Base-by-base conservation (phyloP, 257 asterid species). In the Solanum sitiens region DNA sequence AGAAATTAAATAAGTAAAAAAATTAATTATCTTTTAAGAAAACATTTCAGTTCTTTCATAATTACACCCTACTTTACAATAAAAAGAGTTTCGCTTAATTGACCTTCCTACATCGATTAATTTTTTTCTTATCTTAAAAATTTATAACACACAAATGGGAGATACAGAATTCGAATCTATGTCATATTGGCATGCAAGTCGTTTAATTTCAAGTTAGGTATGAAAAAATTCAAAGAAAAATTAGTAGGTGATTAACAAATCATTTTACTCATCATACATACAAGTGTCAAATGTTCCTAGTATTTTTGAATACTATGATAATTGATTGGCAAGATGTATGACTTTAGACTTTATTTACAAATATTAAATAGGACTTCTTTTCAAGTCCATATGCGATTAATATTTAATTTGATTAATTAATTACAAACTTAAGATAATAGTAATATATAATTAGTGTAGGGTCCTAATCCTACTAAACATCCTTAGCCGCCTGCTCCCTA, bases 21-120 rank as follows among this genome's bases (percentile, higher is more conserved):
- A 2, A 27, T 27, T 4, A 68, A 14, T 68, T 30, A 30, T 68
- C 1, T 12, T 68, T 68, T 6, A 13, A 68, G 18, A 14, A 30
- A 30, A 6, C 9, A 27, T 68, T 68, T 68, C 68, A 59, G 21
- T 59, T 21, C 27, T 8, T 68, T 16, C 9, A 13, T 20, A 27
- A 13, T 15, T 6, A 7, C 75, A 30, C 39, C 18, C 3, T 68
- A 30, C 23, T 1, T 70, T 3, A 1, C 23, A 30, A 3, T 14
- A 30, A 25, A 27, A 68, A 30, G 6, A 30, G 4, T 1, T 6
- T 70, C 6, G 0, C 6, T 30, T 27, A 0, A 14, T 70, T 6
- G 1, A 3, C 37, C 1, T 67, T 27, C 2, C 4, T 25, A 67
- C 2, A 0, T 13, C 4, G 2, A 61, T 13, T 61, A 0, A 0